phyloP scores from a whole-genome alignment of 305 asterid genomes.

The Solanum hybrid region DNA sequence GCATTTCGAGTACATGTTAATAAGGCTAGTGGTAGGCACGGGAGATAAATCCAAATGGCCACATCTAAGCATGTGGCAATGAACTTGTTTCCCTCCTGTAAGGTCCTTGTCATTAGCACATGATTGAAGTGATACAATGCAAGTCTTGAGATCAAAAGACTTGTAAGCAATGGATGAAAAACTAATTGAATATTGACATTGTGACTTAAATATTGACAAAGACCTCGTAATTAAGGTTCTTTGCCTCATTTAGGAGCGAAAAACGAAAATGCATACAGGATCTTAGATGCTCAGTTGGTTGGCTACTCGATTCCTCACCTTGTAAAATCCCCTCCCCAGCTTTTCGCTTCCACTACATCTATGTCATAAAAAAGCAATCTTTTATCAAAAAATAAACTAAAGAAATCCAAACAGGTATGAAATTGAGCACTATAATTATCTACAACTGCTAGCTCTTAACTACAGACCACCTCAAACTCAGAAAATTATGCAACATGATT shows the following conservation, averaged over 20 bases:
- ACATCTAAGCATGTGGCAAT: slow-evolving; percentile 41
- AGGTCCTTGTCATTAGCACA: slow-evolving; percentile 41
- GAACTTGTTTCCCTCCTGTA: slow-evolving; percentile 39
- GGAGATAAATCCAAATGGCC: slow-evolving; percentile 50
- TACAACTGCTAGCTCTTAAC: background rate
- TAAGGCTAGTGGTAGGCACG: slow-evolving; percentile 62
- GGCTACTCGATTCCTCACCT: background rate
- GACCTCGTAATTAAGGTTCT: background rate
- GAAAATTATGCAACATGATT: background rate
- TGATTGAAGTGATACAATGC: slow-evolving; percentile 53
- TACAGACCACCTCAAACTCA: background rate
- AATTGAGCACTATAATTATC: background rate
- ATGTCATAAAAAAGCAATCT: background rate
- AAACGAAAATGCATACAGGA: background rate
- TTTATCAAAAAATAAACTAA: background rate
- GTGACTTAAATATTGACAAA: background rate
- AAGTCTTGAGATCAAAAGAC: slow-evolving; percentile 20
- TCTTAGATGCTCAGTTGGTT: background rate
- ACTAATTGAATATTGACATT: slow-evolving; percentile 12
- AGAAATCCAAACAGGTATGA: background rate
- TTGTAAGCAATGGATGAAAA: slow-evolving; percentile 23
- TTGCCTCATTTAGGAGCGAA: slow-evolving; percentile 2
- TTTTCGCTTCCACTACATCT: background rate
- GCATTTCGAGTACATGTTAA: slow-evolving; percentile 87
- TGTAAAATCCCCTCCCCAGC: background rate